phyloP scores from a whole-genome alignment of 768 basidiomycete genomes.

The Suillus fuscotomentosus region DNA sequence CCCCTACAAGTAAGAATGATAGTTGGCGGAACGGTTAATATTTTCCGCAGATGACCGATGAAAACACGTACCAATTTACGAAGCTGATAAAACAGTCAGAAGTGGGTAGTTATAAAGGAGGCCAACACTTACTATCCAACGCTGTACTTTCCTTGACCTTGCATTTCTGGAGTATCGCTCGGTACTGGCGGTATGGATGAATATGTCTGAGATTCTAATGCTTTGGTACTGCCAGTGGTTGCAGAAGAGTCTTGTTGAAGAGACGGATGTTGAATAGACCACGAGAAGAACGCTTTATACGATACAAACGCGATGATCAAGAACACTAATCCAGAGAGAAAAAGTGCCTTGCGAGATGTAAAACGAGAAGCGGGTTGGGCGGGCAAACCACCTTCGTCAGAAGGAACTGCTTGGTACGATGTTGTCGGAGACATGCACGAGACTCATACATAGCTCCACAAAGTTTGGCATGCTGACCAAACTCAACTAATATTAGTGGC shows the following conservation, averaged over 20 bases:
- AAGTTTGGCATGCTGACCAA: constrained; percentile 3
- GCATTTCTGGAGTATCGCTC: constrained; percentile 23
- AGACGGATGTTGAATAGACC: neutral
- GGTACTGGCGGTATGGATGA: constrained; percentile 7
- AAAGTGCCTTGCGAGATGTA: constrained; percentile 27
- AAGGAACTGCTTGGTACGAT: constrained; percentile 18
- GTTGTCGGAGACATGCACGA: constrained; percentile 20
- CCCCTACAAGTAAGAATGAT: constrained; percentile 53
- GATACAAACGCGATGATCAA: constrained; percentile 37
- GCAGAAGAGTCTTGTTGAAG: constrained; percentile 1
- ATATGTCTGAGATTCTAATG: constrained; percentile 7
- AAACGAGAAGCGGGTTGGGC: constrained; percentile 24
- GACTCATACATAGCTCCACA: neutral
- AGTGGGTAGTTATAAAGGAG: neutral
- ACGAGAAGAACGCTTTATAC: constrained; percentile 39
- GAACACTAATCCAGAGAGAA: constrained; percentile 34
- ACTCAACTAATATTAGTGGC: neutral
- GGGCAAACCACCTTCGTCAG: constrained; percentile 16
- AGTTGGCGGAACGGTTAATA: neutral
- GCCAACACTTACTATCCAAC: constrained; percentile 69
- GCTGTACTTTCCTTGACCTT: constrained; percentile 60
- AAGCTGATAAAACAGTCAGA: constrained; percentile 44
- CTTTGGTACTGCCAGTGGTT: constrained; percentile 11
- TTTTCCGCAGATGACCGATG: neutral
- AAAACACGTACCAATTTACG: constrained; percentile 62